Conservation (phyloP, 2,329 filamentous ascomycete species). For the Fusarium succisae region DNA sequence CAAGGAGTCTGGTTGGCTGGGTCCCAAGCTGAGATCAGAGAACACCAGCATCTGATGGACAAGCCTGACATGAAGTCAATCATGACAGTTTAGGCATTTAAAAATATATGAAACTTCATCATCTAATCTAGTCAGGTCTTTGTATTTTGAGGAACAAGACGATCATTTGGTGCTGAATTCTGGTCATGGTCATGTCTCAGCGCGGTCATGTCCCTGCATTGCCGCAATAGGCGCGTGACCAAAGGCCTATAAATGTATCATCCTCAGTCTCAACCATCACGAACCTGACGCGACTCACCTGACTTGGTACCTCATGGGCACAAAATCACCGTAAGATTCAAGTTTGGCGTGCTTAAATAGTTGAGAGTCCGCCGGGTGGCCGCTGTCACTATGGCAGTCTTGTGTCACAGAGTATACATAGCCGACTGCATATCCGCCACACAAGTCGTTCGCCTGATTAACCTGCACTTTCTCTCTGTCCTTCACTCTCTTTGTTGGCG, state of each 20-base stretch:
- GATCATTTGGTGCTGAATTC: constrained; percentile 25
- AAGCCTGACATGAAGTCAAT: constrained; percentile 36
- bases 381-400: constrained; percentile 10
- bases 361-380: neutral
- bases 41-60: constrained; percentile 27
- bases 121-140: constrained; percentile 23
- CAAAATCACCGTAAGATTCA: neutral
- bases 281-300: constrained; percentile 37
- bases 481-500: neutral
- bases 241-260: constrained; percentile 15
- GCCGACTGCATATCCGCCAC: constrained; percentile 28
- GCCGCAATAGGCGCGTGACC: constrained; percentile 29
- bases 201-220: constrained; percentile 37
- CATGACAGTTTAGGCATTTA: constrained; percentile 15
- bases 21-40: constrained; percentile 24
- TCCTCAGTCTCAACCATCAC: constrained; percentile 29
- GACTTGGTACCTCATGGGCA: constrained; percentile 19
- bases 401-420: constrained; percentile 20
- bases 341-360: constrained; percentile 21
- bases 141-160: neutral
- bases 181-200: constrained; percentile 32
- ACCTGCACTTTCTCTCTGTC: neutral
- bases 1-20: constrained; percentile 9
- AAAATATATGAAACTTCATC: constrained; percentile 12
- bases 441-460: constrained; percentile 3